phyloP scores from a whole-genome alignment of 192 early-diverging fungal species.

The Lunasporangiospora selenospora region DNA sequence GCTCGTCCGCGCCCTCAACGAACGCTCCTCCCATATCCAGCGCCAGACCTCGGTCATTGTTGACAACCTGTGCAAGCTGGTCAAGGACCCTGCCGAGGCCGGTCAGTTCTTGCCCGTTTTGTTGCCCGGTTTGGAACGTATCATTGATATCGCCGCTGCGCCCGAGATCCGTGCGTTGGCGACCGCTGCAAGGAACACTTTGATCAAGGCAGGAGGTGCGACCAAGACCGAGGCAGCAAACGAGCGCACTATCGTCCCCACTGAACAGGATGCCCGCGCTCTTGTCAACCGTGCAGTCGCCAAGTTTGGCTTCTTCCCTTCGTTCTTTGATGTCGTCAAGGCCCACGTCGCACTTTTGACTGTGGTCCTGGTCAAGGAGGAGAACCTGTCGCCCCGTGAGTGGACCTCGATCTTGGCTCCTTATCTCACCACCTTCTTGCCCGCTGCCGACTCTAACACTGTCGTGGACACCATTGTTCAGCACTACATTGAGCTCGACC shows the following conservation, averaged over 20 bases:
- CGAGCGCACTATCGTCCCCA: slow-evolving; percentile 28
- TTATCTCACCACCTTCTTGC: slow-evolving; percentile 63
- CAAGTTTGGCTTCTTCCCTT: slow-evolving; percentile 51
- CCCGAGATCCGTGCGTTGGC: slow-evolving; percentile 81
- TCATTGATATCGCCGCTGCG: slow-evolving; percentile 75
- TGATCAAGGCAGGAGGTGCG: slow-evolving; percentile 67
- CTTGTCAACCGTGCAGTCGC: slow-evolving; percentile 53
- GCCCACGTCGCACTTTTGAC: slow-evolving; percentile 49
- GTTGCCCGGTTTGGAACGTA: slow-evolving; percentile 78
- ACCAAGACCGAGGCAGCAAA: slow-evolving; percentile 31
- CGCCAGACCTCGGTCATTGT: slow-evolving; percentile 82
- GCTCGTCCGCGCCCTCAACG: slow-evolving; percentile 70
- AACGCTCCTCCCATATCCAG: slow-evolving; percentile 72
- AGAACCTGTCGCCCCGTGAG: slow-evolving; percentile 52
- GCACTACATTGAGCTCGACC: slow-evolving; percentile 57
- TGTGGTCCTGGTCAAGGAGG: slow-evolving; percentile 53
- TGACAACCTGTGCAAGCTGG: slow-evolving; percentile 90
- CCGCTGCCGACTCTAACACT: slow-evolving; percentile 56
- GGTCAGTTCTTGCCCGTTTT: slow-evolving; percentile 82
- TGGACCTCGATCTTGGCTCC: slow-evolving; percentile 63
- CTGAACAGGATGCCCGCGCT: slow-evolving; percentile 54
- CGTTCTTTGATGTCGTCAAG: slow-evolving; percentile 57
- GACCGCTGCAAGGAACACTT: slow-evolving; percentile 69
- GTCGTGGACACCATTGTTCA: slow-evolving; percentile 62
- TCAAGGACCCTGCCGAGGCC: slow-evolving; percentile 80